A percentile compares a stretch with the other conserved stretches of the same genome.
phyloP scores from a whole-genome alignment of 768 basidiomycete species.

The Agaricus sinodeliciosus region DNA sequence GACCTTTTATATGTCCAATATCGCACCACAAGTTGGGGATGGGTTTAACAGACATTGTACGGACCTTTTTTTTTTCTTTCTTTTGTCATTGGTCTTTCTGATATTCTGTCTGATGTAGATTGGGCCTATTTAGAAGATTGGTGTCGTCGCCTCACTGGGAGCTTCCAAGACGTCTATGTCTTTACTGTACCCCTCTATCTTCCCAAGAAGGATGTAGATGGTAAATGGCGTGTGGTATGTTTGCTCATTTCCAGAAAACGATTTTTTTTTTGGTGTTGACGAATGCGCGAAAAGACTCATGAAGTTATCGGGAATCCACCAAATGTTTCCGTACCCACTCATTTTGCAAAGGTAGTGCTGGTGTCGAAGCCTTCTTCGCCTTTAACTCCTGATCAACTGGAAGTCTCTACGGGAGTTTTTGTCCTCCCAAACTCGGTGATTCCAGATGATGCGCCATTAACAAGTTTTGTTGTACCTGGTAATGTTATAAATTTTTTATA shows the following conservation, averaged over 20 bases:
- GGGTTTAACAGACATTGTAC: conserved; percentile 98
- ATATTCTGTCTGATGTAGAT: conserved; percentile 41
- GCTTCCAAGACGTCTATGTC: conserved; percentile 91
- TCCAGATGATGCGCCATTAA: conserved; percentile 73
- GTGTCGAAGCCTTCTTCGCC: conserved; percentile 71
- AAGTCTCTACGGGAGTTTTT: conserved; percentile 88
- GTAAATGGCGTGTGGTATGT: conserved; percentile 93
- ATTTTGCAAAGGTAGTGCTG: conserved; percentile 95
- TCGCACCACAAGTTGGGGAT: conserved; percentile 95
- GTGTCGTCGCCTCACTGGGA: conserved; percentile 83
- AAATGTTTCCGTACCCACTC: conserved; percentile 89
- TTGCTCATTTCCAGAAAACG: neutral
- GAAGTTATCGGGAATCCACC: conserved; percentile 95
- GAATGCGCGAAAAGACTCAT: conserved; percentile 51
- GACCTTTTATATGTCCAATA: conserved; percentile 91
- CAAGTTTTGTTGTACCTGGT: conserved; percentile 82
- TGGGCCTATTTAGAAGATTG: conserved; percentile 98
- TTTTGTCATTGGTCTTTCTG: neutral
- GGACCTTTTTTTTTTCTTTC: neutral
- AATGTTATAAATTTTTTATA: conserved; percentile 15
- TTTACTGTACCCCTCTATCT: conserved; percentile 98
- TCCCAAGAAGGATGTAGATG: conserved; percentile 77
- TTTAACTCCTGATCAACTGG: conserved; percentile 58
- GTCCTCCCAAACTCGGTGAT: conserved; percentile 94
- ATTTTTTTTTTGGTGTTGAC: neutral